These are phyloP conservation scores for Metarhizium album DNA, from an alignment of 2,329 filamentous ascomycete genomes.

Conservation along the genomic window DNA sequence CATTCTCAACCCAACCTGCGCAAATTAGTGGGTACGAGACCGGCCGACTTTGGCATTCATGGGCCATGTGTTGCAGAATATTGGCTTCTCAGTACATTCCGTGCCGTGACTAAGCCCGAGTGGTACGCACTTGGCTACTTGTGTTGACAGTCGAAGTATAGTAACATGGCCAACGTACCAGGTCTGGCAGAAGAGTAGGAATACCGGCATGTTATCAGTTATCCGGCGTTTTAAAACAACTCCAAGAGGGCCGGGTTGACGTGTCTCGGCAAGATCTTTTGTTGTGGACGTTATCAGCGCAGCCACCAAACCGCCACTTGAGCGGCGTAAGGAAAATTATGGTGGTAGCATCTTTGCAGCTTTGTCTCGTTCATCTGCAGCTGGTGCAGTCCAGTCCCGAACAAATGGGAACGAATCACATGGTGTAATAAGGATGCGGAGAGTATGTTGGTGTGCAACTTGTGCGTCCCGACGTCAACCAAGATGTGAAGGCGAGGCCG, in stretches of 20 bases:
- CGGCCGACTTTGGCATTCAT: no score
- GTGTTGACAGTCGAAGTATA: not conserved
- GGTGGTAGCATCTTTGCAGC: not conserved
- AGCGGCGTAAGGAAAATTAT: not conserved
- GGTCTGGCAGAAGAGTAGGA: not conserved
- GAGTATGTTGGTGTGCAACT: not conserved
- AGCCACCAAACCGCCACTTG: not conserved
- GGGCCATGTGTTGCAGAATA: no score
- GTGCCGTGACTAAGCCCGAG: no score
- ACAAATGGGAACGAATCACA: not conserved
- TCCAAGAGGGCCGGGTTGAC: not conserved
- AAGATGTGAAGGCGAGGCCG: not conserved
- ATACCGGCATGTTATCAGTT: not conserved
- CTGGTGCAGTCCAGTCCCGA: not conserved
- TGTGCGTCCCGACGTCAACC: not conserved
- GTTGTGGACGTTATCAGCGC: not conserved
- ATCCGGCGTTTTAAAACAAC: not conserved
- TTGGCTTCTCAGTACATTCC: no score
- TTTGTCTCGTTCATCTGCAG: not conserved
- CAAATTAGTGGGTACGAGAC: no score
- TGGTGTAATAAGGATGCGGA: not conserved
- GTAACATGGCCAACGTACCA: not conserved
- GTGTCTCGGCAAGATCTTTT: not conserved
- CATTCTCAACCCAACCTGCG: no score
- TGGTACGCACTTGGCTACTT: not conserved